phyloP scores from a whole-genome alignment of 2,329 filamentous ascomycete species.

The Furcasterigmium sp. region DNA sequence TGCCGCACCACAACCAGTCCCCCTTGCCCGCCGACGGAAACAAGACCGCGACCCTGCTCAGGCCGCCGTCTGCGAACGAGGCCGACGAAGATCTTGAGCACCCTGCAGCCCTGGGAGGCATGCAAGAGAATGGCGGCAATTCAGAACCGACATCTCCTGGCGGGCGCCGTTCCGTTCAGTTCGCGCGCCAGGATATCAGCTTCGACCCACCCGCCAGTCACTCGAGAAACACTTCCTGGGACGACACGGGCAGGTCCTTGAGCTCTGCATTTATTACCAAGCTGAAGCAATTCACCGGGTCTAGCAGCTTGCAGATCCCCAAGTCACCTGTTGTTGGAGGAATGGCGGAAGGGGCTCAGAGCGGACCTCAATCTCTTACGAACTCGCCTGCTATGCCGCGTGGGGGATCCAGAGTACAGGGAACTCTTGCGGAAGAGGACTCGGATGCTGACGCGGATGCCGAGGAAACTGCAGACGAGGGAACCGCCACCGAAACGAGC shows the following conservation, averaged over 20 bases:
- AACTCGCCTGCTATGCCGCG: conserved; percentile 44
- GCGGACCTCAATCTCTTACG: conserved; percentile 30
- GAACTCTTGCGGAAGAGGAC: conserved; percentile 50
- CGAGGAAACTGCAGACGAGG: conserved; percentile 81
- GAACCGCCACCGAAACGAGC: conserved; percentile 35
- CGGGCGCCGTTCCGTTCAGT: conserved; percentile 60
- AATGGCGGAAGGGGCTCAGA: conserved; percentile 14
- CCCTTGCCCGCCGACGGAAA: conserved; percentile 11
- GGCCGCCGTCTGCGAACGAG: conserved; percentile 1
- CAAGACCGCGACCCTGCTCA: conserved; percentile 4
- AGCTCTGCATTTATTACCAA: conserved; percentile 70
- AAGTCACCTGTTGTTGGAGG: conserved; percentile 23
- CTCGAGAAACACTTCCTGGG: conserved; percentile 60
- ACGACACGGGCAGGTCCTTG: conserved; percentile 57
- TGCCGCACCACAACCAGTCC: conserved; percentile 23
- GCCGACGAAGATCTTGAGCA: neutral
- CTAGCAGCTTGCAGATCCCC: conserved; percentile 40
- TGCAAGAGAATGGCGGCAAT: conserved; percentile 3
- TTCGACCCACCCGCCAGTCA: conserved; percentile 44
- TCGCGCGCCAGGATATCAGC: conserved; percentile 52
- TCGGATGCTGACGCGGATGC: conserved; percentile 74
- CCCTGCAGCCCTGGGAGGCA: neutral
- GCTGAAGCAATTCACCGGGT: conserved; percentile 65
- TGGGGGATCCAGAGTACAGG: conserved; percentile 42
- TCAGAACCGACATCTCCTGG: conserved; percentile 1